Evolutionary conservation across 768 basidiomycete species (phyloP).

Genomic region (Boletus patriciae): DNA sequence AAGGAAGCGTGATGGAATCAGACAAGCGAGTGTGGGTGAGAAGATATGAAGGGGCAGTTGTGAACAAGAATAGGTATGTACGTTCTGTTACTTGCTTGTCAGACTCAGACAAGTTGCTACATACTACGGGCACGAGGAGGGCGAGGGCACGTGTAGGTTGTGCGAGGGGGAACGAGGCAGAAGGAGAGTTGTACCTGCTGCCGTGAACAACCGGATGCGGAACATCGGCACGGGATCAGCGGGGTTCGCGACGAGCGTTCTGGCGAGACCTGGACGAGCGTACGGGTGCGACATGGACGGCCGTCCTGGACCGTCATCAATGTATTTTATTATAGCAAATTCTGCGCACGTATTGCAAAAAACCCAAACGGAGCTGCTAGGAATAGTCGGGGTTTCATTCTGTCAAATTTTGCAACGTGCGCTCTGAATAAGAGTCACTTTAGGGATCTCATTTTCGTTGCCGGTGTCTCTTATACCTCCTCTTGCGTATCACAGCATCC

Average conservation of each 20-base stretch:
- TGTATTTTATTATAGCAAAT: slow-evolving; percentile 20
- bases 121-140: not conserved
- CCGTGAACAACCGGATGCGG: slow-evolving; percentile 22
- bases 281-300: slow-evolving; percentile 22
- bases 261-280: slow-evolving; percentile 18
- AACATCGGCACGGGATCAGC: slow-evolving; percentile 24
- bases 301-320: slow-evolving; percentile 15
- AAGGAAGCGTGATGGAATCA: slow-evolving; percentile 7
- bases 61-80: not conserved
- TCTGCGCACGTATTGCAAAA: slow-evolving; percentile 8
- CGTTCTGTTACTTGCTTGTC: not conserved
- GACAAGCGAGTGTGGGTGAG: slow-evolving; percentile 9
- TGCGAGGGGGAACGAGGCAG: slow-evolving; percentile 3
- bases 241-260: slow-evolving; percentile 6
- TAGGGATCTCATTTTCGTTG: slow-evolving; percentile 13
- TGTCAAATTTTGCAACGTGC: slow-evolving; percentile 32
- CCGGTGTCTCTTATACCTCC: slow-evolving; percentile 30
- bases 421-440: slow-evolving; percentile 13
- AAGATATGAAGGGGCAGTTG: not conserved
- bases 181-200: not conserved
- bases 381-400: slow-evolving; percentile 36
- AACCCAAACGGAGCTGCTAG: slow-evolving; percentile 30
- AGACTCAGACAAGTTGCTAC: no score
- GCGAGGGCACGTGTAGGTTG: not conserved
- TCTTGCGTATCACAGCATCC: slow-evolving; percentile 5